Evolutionary conservation across 2,329 filamentous ascomycete species (phyloP).

Genomic region (Chalaropsis ovoidea): DNA sequence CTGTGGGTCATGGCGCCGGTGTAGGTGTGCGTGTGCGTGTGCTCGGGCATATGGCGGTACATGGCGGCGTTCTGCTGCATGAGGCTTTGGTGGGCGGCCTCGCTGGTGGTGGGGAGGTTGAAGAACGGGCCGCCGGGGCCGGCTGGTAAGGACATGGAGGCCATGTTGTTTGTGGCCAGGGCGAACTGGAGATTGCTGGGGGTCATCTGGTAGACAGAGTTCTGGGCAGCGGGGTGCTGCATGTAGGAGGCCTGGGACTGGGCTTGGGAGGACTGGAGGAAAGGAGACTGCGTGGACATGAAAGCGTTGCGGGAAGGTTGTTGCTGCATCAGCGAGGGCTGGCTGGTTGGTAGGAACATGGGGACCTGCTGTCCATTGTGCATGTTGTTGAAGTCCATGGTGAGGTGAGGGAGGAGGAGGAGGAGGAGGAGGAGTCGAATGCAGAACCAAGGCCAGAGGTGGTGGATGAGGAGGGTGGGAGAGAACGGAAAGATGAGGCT

Average conservation of each 20-base stretch:
- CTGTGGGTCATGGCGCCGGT: neutral
- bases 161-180: slow-evolving; percentile 7
- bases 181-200: slow-evolving; percentile 9
- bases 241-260: slow-evolving; percentile 10
- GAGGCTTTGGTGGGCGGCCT: slow-evolving; percentile 2
- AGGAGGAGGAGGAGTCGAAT: neutral
- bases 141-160: slow-evolving; percentile 9
- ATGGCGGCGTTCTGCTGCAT: neutral
- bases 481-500: slow-evolving; percentile 15
- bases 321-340: slow-evolving; percentile 9
- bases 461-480: slow-evolving; percentile 3
- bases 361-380: slow-evolving; percentile 7
- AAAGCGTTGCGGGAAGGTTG: slow-evolving; percentile 1
- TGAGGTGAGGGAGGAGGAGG: neutral
- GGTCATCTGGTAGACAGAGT: neutral
- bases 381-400: slow-evolving; percentile 15
- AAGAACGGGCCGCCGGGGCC: neutral
- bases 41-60: slow-evolving; percentile 4
- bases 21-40: slow-evolving; percentile 8
- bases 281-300: slow-evolving; percentile 5
- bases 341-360: slow-evolving; percentile 7
- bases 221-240: slow-evolving; percentile 7
- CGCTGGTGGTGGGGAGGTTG: neutral
- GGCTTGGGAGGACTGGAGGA: slow-evolving; percentile 2
- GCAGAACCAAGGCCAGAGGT: neutral